A percentile compares a stretch with the other conserved stretches of the same genome.
These are phyloP conservation scores for Kwoniella dendrophila DNA, from an alignment of 768 basidiomycete genomes.

Conservation along the genomic window DNA sequence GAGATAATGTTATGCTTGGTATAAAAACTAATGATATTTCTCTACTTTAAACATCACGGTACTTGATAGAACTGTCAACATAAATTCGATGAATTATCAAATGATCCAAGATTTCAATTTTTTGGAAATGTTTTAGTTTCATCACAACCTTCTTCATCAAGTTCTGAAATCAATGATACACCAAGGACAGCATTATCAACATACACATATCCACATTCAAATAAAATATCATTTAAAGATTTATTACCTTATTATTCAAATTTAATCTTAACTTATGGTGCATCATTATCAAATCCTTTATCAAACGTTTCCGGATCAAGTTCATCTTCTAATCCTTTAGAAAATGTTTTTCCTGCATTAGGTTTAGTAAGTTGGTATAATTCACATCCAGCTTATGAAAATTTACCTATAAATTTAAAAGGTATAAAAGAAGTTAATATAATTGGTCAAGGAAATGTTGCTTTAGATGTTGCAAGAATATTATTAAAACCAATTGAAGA, in stretches of 20 bases:
- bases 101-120: conserved; percentile 79
- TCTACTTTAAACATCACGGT: neutral
- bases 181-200: conserved; percentile 38
- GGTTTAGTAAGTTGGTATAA: conserved; percentile 96
- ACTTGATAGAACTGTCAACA: conserved; percentile 81
- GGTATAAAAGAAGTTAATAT: conserved; percentile 72
- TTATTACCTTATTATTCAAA: conserved; percentile 77
- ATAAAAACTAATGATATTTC: neutral
- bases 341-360: conserved; percentile 70
- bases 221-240: conserved; percentile 65
- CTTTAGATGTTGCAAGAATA: conserved; percentile 87
- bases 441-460: conserved; percentile 93
- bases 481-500: conserved; percentile 70
- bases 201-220: conserved; percentile 62
- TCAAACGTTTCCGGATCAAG: conserved; percentile 60
- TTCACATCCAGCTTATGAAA: conserved; percentile 72
- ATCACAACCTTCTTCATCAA: conserved; percentile 36
- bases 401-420: conserved; percentile 65
- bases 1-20: neutral
- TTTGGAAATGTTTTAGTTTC: conserved; percentile 77
- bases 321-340: conserved; percentile 58
- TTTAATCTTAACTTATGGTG: conserved; percentile 83
- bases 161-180: conserved; percentile 16
- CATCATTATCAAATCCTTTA: conserved; percentile 64
- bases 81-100: conserved; percentile 82